Evolutionary conservation across 495 filamentous ascomycete species (phyloP), one percentile per base, ranked within the genome.

Genomic region (Hyaloscypha bicolor): DNA sequence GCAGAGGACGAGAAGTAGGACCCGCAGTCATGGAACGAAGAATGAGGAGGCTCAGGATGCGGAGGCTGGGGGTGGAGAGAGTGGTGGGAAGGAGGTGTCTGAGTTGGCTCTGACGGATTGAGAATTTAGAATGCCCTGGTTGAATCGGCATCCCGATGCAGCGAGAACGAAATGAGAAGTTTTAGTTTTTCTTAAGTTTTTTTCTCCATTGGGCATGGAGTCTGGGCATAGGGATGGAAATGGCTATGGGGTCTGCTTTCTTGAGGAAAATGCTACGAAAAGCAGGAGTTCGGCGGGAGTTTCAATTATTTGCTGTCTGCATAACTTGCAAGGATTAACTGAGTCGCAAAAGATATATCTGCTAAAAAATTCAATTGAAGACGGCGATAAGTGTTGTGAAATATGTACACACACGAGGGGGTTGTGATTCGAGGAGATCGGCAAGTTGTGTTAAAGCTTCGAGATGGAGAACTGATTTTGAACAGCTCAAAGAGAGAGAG

Each of bases 1-100:
- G 30, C 67, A 69, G 62, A 65, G 67, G 55, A 69, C 67, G 48
- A 14, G 32, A 8, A 65, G 67, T n/a, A 22, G 67, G 30, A 58
- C 32, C 14, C 32, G 63, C 33, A 65, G 33, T 21, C 63, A 65
- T 65, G 45, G 31, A 37, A 37, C 6, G 42, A 48, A 48, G 42
- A 16, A 48, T 19, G 16, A 48, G 42, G 42, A 48, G 42, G 16
- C 8, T 1, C 42, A 48, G 42, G 39, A 60, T 37, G 37, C 11
- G 21, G 56, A 60, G 9, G 55, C 39, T 8, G 51, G 55, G 9
- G 55, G 11, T 30, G 57, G 31, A 33, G 37, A 51, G 39, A 59
- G 16, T 22, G 62, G 60, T 53, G 62, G 29, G 30, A 33, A 32
- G 52, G 33, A 65, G 25, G 45, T 30, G 30, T 35, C 53, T 12